Evolutionary conservation across 164 flowering plant genomes (phyloP).

Genomic region (Berberis thunbergii): DNA sequence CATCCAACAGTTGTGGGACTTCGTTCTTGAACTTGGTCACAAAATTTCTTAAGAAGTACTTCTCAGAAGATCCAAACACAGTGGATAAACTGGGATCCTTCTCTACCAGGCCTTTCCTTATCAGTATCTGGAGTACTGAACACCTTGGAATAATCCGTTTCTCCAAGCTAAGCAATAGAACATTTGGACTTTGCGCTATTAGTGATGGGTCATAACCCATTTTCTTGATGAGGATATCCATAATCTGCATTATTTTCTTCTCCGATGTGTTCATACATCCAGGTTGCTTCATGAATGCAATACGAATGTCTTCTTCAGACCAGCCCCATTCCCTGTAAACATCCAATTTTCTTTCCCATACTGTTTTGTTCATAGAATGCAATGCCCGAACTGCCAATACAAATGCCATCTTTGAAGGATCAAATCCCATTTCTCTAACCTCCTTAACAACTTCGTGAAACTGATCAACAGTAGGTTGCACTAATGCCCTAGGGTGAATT

Average conservation of each 20-base stretch:
- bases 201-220: not conserved
- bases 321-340: not conserved
- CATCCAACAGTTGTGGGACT: slow-evolving; percentile 2
- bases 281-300: not conserved
- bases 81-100: not conserved
- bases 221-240: not conserved
- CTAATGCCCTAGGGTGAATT: not conserved
- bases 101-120: not conserved
- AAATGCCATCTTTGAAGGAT: not conserved
- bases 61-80: not conserved
- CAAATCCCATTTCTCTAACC: slow-evolving; percentile 9
- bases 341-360: not conserved
- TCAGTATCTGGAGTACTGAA: not conserved
- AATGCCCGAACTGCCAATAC: slow-evolving; percentile 4
- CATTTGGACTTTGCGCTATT: not conserved
- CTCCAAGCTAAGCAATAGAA: not conserved
- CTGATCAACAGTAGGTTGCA: not conserved
- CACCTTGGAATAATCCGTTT: slow-evolving; percentile 9
- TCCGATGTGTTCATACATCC: not conserved
- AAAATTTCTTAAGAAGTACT: slow-evolving; percentile 1
- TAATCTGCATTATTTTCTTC: not conserved
- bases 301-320: not conserved
- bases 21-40: not conserved
- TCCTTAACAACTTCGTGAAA: slow-evolving; percentile 6
- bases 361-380: not conserved